Evolutionary conservation across 108 stramenopile species (phyloP).

Genomic region (Cyclotella distinguenda): DNA sequence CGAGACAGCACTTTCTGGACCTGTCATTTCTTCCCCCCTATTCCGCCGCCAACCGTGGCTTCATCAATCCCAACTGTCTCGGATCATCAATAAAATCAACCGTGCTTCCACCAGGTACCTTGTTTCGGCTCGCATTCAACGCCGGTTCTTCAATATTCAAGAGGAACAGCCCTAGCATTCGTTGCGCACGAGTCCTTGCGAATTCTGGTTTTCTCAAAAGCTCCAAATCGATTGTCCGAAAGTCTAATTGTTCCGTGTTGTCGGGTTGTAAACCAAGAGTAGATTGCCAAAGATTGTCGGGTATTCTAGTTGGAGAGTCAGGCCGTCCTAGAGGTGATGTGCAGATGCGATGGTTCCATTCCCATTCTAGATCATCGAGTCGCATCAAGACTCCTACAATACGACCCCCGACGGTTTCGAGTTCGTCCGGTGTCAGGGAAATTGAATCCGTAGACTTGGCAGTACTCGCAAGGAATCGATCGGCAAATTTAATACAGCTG

Average conservation of each 20-base stretch:
- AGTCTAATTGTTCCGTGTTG: constrained; percentile 23
- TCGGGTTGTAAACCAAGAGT: constrained; percentile 66
- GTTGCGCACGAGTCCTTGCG: constrained; percentile 71
- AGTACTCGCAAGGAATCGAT: constrained; percentile 54
- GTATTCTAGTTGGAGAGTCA: constrained; percentile 24
- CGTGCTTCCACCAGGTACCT: constrained; percentile 64
- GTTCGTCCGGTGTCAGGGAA: constrained; percentile 48
- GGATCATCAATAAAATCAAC: constrained; percentile 70
- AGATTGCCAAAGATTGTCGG: constrained; percentile 58
- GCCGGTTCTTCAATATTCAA: constrained; percentile 64
- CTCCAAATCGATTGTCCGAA: constrained; percentile 24
- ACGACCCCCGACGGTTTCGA: constrained; percentile 79
- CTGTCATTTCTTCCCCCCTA: not conserved
- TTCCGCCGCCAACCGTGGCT: constrained; percentile 23
- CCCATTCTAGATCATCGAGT: constrained; percentile 63
- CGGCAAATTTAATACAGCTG: constrained; percentile 51
- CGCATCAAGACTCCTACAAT: constrained; percentile 80
- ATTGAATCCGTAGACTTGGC: constrained; percentile 36
- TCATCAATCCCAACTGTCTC: constrained; percentile 33
- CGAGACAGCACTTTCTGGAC: too few relatives aligned
- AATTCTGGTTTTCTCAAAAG: constrained; percentile 49
- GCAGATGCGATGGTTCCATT: constrained; percentile 50
- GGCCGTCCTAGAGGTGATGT: constrained; percentile 20
- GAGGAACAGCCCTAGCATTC: constrained; percentile 74
- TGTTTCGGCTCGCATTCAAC: constrained; percentile 48